Conservation (phyloP, 495 filamentous ascomycete species). For the Aeminium ludgeri region DNA sequence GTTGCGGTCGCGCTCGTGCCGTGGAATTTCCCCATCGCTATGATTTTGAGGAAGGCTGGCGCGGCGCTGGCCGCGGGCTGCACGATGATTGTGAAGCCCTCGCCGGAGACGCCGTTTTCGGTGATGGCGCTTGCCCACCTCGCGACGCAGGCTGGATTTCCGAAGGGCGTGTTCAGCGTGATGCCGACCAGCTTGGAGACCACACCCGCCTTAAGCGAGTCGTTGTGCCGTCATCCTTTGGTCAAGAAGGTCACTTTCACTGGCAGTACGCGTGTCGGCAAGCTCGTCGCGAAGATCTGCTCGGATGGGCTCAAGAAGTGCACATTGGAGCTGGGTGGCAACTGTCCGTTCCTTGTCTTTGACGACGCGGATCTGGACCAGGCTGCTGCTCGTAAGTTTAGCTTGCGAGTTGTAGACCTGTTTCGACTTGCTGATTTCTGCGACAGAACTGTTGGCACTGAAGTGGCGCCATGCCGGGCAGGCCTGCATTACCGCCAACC, state of each 20-base stretch:
- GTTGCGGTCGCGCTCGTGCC: slow-evolving; percentile 48
- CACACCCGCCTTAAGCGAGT: slow-evolving; percentile 26
- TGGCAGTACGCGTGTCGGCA: slow-evolving; percentile 25
- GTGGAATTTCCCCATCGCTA: slow-evolving; percentile 41
- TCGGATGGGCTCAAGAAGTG: slow-evolving; percentile 27
- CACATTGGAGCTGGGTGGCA: slow-evolving; percentile 28
- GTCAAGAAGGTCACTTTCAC: slow-evolving; percentile 30
- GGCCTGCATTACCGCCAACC: slow-evolving; percentile 28
- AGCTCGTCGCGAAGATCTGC: slow-evolving; percentile 26
- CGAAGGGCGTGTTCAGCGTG: slow-evolving; percentile 24
- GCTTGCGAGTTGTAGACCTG: neutral
- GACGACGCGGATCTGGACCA: slow-evolving; percentile 28
- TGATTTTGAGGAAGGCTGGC: slow-evolving; percentile 52
- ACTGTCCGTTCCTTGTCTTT: slow-evolving; percentile 29
- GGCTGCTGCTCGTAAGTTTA: slow-evolving; percentile 16
- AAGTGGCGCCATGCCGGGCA: slow-evolving; percentile 30
- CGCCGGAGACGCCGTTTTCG: slow-evolving; percentile 27
- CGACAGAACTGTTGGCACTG: slow-evolving; percentile 18
- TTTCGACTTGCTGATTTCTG: neutral
- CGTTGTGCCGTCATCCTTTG: slow-evolving; percentile 23
- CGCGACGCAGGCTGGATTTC: slow-evolving; percentile 28
- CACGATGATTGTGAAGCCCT: slow-evolving; percentile 29
- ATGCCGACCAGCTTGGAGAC: slow-evolving; percentile 26
- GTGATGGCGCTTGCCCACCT: slow-evolving; percentile 25
- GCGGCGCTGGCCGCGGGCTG: slow-evolving; percentile 57